These are phyloP conservation scores for Ogataea kodamae DNA, from an alignment of 805 yeast genomes.

Conservation along the genomic window DNA sequence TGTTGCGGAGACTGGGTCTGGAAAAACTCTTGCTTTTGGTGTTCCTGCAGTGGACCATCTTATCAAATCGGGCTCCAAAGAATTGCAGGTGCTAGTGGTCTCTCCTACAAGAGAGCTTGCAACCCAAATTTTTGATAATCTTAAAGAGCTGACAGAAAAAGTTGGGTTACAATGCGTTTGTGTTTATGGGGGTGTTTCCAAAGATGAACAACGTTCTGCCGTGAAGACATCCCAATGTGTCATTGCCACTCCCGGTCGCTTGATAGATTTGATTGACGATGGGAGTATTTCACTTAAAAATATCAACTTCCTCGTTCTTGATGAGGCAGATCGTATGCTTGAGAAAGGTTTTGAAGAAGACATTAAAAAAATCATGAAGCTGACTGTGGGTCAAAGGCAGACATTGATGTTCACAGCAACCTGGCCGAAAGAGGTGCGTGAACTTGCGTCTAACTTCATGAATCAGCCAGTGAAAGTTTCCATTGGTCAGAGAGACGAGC, in stretches of 20 bases:
- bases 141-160: slow-evolving; percentile 59
- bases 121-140: slow-evolving; percentile 84
- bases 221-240: slow-evolving; percentile 70
- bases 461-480: slow-evolving; percentile 80
- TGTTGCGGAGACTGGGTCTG: slow-evolving; percentile 98
- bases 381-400: slow-evolving; percentile 61
- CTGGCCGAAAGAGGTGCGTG: slow-evolving; percentile 99
- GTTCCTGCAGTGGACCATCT: slow-evolving; percentile 90
- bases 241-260: slow-evolving; percentile 98
- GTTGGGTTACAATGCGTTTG: slow-evolving; percentile 72
- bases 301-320: slow-evolving; percentile 80
- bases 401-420: slow-evolving; percentile 99
- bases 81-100: slow-evolving; percentile 74
- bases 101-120: slow-evolving; percentile 99
- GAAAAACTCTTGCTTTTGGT: slow-evolving; percentile 96
- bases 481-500: slow-evolving; percentile 92
- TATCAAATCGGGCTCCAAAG: slow-evolving; percentile 40
- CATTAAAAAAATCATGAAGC: slow-evolving; percentile 75
- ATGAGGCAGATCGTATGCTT: slow-evolving; percentile 98
- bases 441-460: slow-evolving; percentile 84
- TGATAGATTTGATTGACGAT: slow-evolving; percentile 85
- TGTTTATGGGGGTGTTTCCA: slow-evolving; percentile 96
- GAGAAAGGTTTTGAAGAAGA: slow-evolving; percentile 98
- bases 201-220: slow-evolving; percentile 79
- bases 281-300: slow-evolving; percentile 68